phyloP scores from a whole-genome alignment of 139 green algal genomes.

The Deuterostichococcus epilithicus region DNA sequence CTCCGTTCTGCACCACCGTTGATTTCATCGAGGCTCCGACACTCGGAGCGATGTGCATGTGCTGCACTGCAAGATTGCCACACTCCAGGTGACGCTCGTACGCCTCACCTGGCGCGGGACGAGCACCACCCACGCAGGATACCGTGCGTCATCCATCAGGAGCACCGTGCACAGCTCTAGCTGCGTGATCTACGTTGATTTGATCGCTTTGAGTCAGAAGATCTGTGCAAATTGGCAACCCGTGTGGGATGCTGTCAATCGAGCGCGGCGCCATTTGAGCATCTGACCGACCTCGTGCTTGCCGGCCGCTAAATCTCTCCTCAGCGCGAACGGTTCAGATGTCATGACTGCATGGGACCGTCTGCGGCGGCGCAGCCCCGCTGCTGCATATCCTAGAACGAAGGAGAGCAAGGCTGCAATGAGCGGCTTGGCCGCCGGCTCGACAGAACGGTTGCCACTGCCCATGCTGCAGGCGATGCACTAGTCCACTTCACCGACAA shows the following conservation, averaged over 20 bases:
- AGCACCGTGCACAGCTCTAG: background rate
- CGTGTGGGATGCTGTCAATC: no score
- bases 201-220: no score
- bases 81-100: background rate
- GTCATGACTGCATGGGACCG: background rate
- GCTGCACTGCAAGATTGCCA: no score
- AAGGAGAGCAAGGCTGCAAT: background rate
- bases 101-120: background rate
- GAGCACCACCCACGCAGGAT: background rate
- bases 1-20: background rate
- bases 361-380: background rate
- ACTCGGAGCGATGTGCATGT: no score
- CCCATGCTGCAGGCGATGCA: no score
- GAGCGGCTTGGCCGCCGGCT: no score
- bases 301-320: background rate
- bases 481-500: no score
- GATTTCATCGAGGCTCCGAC: no score
- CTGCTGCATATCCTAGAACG: background rate
- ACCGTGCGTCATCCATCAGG: background rate
- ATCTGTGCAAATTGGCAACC: background rate
- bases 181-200: background rate
- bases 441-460: background rate
- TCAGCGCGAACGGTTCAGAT: background rate
- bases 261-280: background rate
- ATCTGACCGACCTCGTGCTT: background rate